phyloP scores from a whole-genome alignment of 257 asterid species.

The Capsicum rhomboideum region DNA sequence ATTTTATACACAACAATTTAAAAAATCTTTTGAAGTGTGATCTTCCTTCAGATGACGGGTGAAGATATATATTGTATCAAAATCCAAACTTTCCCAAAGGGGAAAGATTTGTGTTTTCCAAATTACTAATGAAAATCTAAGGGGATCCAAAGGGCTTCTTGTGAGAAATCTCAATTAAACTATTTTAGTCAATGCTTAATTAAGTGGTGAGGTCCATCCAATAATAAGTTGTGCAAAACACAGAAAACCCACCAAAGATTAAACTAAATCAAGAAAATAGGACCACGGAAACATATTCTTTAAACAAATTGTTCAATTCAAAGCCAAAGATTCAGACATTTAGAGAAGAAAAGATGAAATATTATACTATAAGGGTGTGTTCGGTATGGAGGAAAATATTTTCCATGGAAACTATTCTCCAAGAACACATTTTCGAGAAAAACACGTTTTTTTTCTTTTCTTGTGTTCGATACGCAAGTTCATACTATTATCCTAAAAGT shows the following conservation, averaged over 20 bases:
- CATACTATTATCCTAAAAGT: too few relatives aligned
- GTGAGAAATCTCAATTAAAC: neutral
- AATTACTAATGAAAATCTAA: neutral
- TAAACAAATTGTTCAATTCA: neutral
- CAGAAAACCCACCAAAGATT: too few relatives aligned
- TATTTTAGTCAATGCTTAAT: neutral
- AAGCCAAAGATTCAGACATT: neutral
- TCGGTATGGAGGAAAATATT: too few relatives aligned
- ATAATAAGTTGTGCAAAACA: neutral
- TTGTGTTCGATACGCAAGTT: too few relatives aligned
- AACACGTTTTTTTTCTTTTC: too few relatives aligned
- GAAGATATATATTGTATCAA: neutral
- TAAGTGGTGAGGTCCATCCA: neutral
- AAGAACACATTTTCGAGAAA: too few relatives aligned
- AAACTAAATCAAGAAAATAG: neutral
- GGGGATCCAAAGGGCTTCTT: neutral
- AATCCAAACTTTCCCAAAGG: neutral
- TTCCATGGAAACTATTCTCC: too few relatives aligned
- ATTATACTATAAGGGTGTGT: too few relatives aligned
- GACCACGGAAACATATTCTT: neutral
- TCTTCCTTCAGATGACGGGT: neutral
- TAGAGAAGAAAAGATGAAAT: neutral
- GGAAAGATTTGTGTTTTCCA: neutral
- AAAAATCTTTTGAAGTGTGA: neutral
- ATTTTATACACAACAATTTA: neutral